phyloP scores from a whole-genome alignment of 73 alveolate genomes.

The Paraurostyla sp. region DNA sequence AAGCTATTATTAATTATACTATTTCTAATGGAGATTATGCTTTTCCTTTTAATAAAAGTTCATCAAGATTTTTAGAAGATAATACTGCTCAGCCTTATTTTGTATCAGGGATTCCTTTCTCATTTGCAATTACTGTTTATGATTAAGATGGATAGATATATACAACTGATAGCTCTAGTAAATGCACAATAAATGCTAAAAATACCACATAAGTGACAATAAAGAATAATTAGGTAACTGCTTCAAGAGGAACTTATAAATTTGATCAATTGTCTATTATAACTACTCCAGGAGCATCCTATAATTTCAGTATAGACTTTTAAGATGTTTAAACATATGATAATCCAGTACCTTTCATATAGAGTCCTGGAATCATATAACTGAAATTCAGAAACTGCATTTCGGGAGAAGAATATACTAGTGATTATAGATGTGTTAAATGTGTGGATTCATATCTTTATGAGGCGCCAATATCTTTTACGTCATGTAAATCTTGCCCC shows the following conservation, averaged over 20 bases:
- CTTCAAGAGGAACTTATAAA: neutral
- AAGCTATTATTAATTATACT: neutral
- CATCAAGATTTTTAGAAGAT: neutral
- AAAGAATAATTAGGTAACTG: neutral
- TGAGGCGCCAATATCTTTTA: neutral
- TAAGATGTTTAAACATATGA: neutral
- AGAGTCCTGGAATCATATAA: too few species aligned
- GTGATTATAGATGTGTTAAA: neutral
- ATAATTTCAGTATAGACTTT: neutral
- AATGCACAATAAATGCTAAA: neutral
- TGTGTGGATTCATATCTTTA: neutral
- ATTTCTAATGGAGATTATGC: neutral
- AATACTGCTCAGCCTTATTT: neutral
- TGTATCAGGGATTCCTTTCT: neutral
- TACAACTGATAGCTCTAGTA: neutral
- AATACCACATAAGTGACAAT: neutral
- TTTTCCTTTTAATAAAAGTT: neutral
- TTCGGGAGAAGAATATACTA: too few species aligned
- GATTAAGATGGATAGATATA: neutral
- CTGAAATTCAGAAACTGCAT: neutral
- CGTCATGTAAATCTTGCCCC: neutral
- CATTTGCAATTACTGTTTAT: neutral
- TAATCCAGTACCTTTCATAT: neutral
- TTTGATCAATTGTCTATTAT: neutral
- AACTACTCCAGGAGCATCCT: neutral